phyloP scores from a whole-genome alignment of 2,329 filamentous ascomycete genomes.

The Aspergillus luchuensis region DNA sequence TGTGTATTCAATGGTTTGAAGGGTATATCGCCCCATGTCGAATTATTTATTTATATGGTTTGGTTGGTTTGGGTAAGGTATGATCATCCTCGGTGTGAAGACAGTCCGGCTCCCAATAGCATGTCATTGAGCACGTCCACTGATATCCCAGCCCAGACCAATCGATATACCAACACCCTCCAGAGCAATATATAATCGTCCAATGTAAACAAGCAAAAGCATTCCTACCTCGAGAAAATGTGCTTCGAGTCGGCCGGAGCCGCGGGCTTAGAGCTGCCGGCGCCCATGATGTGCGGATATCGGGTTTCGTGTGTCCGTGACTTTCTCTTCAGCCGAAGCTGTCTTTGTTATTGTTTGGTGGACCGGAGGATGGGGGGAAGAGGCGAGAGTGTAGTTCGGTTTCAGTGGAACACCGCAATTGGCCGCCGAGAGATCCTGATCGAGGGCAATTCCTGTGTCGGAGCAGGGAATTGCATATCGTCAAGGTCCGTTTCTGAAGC shows the following conservation, averaged over 20 bases:
- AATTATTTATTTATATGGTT: no score
- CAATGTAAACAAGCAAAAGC: background rate
- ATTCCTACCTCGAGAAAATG: slow-evolving; percentile 60
- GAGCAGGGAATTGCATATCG: slow-evolving; percentile 21
- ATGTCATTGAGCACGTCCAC: background rate
- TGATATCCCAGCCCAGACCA: background rate
- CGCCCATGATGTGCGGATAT: slow-evolving; percentile 55
- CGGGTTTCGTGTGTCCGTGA: background rate
- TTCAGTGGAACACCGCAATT: slow-evolving; percentile 1
- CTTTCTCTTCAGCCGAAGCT: background rate
- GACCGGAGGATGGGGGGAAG: background rate
- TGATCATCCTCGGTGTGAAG: background rate
- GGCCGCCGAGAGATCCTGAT: slow-evolving; percentile 9
- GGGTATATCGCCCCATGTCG: no score
- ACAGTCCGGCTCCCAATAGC: background rate
- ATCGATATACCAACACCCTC: background rate
- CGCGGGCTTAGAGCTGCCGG: slow-evolving; percentile 63
- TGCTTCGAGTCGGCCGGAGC: slow-evolving; percentile 56
- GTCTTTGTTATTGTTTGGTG: background rate
- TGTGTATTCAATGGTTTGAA: no score
- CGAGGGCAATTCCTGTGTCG: slow-evolving; percentile 20
- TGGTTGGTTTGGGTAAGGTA: no score
- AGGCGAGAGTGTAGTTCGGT: background rate
- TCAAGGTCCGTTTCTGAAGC: slow-evolving; percentile 17
- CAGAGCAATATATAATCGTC: background rate